Percentiles rank a stretch among this genome's conserved stretches.
Conservation (phyloP, 1,284 basidiomycete species). For the Pyrrhoderma lamaoense region DNA sequence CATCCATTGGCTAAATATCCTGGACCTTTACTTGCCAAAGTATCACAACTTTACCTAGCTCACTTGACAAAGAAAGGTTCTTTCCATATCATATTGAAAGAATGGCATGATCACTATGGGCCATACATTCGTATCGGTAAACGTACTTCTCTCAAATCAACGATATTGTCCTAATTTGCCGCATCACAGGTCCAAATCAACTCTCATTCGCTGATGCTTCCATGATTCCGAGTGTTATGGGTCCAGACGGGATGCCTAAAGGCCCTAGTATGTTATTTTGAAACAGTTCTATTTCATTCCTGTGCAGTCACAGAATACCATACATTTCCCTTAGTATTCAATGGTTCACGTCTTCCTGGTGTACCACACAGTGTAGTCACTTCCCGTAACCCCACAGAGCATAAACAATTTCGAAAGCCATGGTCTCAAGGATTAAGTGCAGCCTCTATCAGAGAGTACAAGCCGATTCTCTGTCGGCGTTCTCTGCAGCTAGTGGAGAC, state of each 20-base stretch:
- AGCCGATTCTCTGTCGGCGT: conserved; percentile 29
- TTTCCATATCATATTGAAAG: conserved; percentile 15
- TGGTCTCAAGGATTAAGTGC: conserved; percentile 38
- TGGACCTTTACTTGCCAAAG: conserved; percentile 19
- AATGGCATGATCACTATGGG: conserved; percentile 19
- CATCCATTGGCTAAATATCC: conserved; percentile 23
- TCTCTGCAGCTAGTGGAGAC: conserved; percentile 29
- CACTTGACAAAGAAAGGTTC: conserved; percentile 14
- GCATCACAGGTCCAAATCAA: conserved; percentile 29
- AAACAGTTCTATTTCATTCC: too few species aligned
- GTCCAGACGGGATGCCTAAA: conserved; percentile 21
- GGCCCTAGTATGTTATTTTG: not conserved
- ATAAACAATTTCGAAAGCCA: conserved; percentile 31
- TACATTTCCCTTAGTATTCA: not conserved
- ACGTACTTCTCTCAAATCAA: too few species aligned
- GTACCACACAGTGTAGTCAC: not conserved
- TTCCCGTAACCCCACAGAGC: conserved; percentile 28
- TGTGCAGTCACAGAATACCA: too few species aligned
- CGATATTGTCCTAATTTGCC: too few species aligned
- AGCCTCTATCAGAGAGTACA: conserved; percentile 32
- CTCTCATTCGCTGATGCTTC: conserved; percentile 27
- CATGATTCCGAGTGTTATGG: conserved; percentile 26
- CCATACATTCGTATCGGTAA: conserved; percentile 19
- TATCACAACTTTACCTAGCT: conserved; percentile 16
- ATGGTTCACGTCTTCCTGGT: not conserved